These are phyloP conservation scores for Bromus sterilis DNA, from an alignment of 176 grass and related monocot species.

Conservation along the genomic window DNA sequence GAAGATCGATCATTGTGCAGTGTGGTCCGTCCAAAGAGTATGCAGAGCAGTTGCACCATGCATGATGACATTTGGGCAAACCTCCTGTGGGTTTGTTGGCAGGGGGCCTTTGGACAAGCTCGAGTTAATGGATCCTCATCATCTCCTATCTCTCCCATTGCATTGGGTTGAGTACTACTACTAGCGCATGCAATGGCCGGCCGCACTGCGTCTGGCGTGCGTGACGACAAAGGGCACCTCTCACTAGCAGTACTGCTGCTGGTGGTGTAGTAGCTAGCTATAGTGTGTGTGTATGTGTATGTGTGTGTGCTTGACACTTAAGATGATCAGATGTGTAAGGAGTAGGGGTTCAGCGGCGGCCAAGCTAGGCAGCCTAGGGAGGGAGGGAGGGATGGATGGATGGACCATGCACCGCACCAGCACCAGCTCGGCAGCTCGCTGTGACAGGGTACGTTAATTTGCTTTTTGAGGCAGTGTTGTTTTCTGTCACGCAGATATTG, in stretches of 20 bases:
- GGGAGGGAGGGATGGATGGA: no score
- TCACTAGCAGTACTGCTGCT: conserved; percentile 20
- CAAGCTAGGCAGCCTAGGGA: conserved; percentile 21
- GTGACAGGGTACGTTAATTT: conserved; percentile 28
- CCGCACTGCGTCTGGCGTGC: neutral
- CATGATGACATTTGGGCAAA: neutral
- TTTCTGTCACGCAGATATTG: conserved; percentile 20
- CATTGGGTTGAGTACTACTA: neutral
- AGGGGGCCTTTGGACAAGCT: neutral
- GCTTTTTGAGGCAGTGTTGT: conserved; percentile 24
- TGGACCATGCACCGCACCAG: conserved; percentile 25
- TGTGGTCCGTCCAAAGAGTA: neutral
- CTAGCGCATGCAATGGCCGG: neutral
- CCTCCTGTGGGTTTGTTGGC: neutral
- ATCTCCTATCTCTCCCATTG: neutral
- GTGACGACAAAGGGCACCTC: conserved; percentile 30
- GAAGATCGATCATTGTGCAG: neutral
- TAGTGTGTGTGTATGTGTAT: neutral
- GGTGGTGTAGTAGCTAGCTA: neutral
- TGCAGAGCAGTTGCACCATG: neutral
- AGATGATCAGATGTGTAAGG: conserved; percentile 35
- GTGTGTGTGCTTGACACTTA: conserved; percentile 22
- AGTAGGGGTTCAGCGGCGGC: conserved; percentile 21
- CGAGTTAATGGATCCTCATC: neutral
- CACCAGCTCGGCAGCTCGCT: neutral